Evolutionary conservation across 306 rosid genomes (phyloP).

Genomic region (Vicia villosa): DNA sequence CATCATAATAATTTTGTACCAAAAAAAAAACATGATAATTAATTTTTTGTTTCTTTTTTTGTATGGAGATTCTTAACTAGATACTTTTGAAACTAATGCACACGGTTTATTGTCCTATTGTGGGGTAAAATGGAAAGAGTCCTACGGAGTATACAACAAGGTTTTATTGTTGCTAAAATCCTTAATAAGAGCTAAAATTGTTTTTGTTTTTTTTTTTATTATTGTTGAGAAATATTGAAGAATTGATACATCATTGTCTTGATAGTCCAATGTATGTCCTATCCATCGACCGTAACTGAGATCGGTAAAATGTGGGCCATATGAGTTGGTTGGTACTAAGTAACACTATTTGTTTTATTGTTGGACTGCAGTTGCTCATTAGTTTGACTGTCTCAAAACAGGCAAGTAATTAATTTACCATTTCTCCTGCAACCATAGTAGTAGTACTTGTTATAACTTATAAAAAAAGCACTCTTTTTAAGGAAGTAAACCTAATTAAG

Average conservation of each 20-base stretch:
- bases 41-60: neutral
- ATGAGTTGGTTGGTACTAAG: neutral
- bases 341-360: conserved; percentile 38
- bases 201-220: neutral
- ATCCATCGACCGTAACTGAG: conserved; percentile 4
- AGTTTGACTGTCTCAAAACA: conserved; percentile 36
- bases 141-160: conserved; percentile 48
- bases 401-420: conserved; percentile 9
- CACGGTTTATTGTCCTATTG: conserved; percentile 47
- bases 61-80: conserved; percentile 33
- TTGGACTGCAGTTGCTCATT: conserved; percentile 36
- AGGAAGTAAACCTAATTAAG: neutral
- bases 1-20: neutral
- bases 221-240: neutral
- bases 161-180: neutral
- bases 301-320: conserved; percentile 39
- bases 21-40: neutral
- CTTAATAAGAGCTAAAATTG: conserved; percentile 10
- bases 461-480: neutral
- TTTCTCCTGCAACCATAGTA: neutral
- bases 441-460: neutral
- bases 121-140: conserved; percentile 16
- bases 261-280: conserved; percentile 30
- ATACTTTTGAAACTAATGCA: conserved; percentile 38
- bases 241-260: conserved; percentile 34